phyloP scores from a whole-genome alignment of 805 yeast species.

The Cyberlindnera mississippiensis region DNA sequence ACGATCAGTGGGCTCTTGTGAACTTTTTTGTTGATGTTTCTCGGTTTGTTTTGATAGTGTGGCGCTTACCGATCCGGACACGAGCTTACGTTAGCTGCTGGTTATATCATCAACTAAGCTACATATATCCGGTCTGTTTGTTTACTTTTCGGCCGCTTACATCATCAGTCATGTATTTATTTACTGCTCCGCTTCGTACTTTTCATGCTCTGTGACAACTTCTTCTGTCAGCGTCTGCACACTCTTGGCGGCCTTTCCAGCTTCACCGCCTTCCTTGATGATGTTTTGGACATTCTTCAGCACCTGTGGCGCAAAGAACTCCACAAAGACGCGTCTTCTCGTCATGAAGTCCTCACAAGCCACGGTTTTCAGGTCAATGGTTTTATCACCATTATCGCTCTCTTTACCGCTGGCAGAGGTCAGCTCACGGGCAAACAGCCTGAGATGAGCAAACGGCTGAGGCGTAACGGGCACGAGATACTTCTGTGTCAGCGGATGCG shows the following conservation, averaged over 20 bases:
- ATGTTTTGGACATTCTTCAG: constrained; percentile 45
- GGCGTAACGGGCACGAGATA: constrained; percentile 55
- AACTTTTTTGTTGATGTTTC: not conserved
- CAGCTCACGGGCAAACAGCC: constrained; percentile 47
- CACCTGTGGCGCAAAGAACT: constrained; percentile 48
- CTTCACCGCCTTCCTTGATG: constrained; percentile 69
- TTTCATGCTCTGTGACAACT: constrained; percentile 4
- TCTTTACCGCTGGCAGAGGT: constrained; percentile 14
- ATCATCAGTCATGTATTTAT: not conserved
- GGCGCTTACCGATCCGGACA: constrained; percentile 3
- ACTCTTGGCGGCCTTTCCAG: constrained; percentile 47
- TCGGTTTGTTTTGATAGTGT: constrained; percentile 9
- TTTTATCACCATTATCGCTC: constrained; percentile 15
- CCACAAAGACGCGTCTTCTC: constrained; percentile 49
- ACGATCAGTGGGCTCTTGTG: not conserved
- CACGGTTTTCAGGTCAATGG: constrained; percentile 38
- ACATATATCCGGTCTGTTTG: no score
- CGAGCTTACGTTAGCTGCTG: no score
- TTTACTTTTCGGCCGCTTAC: no score
- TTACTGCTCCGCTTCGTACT: constrained; percentile 6
- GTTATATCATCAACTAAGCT: no score
- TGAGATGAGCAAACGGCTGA: constrained; percentile 61
- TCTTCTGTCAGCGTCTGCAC: constrained; percentile 16
- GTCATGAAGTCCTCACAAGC: constrained; percentile 60
- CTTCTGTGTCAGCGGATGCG: constrained; percentile 46